Conservation (phyloP, 2,329 filamentous ascomycete genomes). For the Macrophomina phaseolina region DNA sequence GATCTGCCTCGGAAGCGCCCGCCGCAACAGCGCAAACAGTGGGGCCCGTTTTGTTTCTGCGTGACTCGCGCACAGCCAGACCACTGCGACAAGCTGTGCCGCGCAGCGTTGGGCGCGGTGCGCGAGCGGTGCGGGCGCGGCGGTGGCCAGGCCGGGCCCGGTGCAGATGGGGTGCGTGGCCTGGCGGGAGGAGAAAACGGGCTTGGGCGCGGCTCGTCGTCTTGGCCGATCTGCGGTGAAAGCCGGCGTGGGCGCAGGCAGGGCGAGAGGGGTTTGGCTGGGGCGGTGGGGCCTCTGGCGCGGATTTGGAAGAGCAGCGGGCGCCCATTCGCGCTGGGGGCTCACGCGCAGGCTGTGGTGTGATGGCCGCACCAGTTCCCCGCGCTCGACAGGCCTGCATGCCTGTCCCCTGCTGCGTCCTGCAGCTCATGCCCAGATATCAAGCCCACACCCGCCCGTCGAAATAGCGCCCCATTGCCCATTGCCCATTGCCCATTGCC, state of each 20-base stretch:
- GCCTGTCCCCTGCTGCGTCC: neutral
- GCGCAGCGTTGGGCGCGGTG: neutral
- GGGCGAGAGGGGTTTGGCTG: neutral
- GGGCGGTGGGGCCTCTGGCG: neutral
- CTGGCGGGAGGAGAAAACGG: slow-evolving; percentile 22
- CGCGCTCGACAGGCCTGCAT: slow-evolving; percentile 17
- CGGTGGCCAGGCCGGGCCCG: neutral
- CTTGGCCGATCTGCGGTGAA: slow-evolving; percentile 23
- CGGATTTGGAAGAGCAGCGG: slow-evolving; percentile 4
- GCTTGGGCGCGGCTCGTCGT: slow-evolving; percentile 15
- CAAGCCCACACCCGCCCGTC: slow-evolving; percentile 10
- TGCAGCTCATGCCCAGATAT: slow-evolving; percentile 19
- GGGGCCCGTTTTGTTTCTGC: slow-evolving; percentile 16
- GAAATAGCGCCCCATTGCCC: slow-evolving; percentile 1
- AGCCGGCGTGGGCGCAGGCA: slow-evolving; percentile 4
- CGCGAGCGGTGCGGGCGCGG: neutral
- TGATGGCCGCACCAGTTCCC: slow-evolving; percentile 25
- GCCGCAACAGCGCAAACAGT: slow-evolving; percentile 1
- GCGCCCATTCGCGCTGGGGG: slow-evolving; percentile 3
- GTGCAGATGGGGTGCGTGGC: neutral
- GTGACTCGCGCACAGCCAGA: neutral
- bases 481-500: slow-evolving; percentile 4
- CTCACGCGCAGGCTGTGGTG: slow-evolving; percentile 20
- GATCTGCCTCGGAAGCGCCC: slow-evolving; percentile 24
- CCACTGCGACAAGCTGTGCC: too few species aligned